Evolutionary conservation across 2,329 filamentous ascomycete genomes (phyloP), one percentile per base, ranked within the genome.

Genomic region (Phyllosticta citriasiana): DNA sequence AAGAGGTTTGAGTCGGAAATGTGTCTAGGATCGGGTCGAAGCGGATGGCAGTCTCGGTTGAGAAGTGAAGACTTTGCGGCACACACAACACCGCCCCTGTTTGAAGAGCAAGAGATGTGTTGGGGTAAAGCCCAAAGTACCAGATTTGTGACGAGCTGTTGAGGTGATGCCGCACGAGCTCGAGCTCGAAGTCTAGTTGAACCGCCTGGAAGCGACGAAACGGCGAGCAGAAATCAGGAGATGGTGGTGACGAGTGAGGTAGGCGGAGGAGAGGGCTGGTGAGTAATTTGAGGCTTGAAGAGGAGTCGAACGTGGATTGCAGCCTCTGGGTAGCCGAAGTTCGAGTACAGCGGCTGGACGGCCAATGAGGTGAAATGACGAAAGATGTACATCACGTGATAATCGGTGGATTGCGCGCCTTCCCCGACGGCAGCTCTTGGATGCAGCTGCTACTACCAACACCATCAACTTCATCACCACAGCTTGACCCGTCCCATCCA

Each of bases 391-490:
- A 40, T 33, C 57, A 55, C 53, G 57, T 50, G 56, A 47, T n/a
- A 35, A 19, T 24, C 51, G 26, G 27, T 6, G 50, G 22, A 16
- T 14, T 53, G 30, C 57, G 57, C 35, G 40, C 22, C 52, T 53
- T 25, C 40, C 40, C 22, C 52, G 19, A 53, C 52, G 52, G 52
- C 52, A 25, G 52, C 52, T 53, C 52, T 25, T 53, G 55, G 57
- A 53, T 55, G 35, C 57, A 60, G 54, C 53, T 56, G 53, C 66
- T 64, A 65, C 66, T 60, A 62, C 40, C 60, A 64, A 64, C 67
- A 66, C 64, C 68, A 68, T 66, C 68, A 63, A 66, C 67, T 68
- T 65, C 69, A 71, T 70, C 71, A 68, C 65, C 55, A 62, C 64
- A 52, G 27, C 30, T 30, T 24, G 14, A 55, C 25, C 10, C 16